Evolutionary conservation across 768 basidiomycete species (phyloP).

Genomic region (Leccinum broughii): DNA sequence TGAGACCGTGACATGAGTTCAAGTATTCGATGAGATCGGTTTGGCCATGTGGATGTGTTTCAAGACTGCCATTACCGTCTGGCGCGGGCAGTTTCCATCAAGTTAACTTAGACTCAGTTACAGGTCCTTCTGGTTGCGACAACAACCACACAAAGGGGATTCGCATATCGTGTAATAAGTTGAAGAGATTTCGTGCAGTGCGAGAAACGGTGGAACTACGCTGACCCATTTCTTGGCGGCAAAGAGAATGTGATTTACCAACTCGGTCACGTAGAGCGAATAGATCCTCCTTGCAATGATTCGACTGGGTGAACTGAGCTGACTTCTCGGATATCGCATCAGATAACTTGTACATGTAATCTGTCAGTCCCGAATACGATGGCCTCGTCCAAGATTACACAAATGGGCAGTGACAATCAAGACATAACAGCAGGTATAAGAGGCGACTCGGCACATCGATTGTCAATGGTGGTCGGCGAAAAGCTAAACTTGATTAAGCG

Average conservation of each 20-base stretch:
- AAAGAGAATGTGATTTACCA: not conserved
- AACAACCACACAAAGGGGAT: too few relatives aligned
- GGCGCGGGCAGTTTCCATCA: too few relatives aligned
- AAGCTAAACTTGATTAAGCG: conserved; percentile 31
- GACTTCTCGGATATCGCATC: too few relatives aligned
- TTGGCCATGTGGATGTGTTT: too few relatives aligned
- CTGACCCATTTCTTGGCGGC: not conserved
- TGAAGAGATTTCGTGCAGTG: too few relatives aligned
- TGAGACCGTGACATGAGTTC: too few relatives aligned
- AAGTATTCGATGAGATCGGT: too few relatives aligned
- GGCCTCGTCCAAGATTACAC: not conserved
- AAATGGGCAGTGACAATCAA: not conserved
- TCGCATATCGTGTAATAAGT: too few relatives aligned
- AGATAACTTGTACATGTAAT: too few relatives aligned
- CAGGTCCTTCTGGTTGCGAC: too few relatives aligned
- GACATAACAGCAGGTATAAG: not conserved
- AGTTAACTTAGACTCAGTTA: too few relatives aligned
- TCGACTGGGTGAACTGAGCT: not conserved
- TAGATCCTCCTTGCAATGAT: not conserved
- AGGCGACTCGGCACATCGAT: not conserved
- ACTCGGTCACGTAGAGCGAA: not conserved
- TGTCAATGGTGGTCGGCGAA: not conserved
- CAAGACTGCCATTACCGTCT: too few relatives aligned
- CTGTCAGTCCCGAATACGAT: not conserved
- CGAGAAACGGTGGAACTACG: not conserved